A percentile compares a stretch with the other conserved stretches of the same genome.
phyloP scores from a whole-genome alignment of 306 rosid genomes.

The Rosa persica region DNA sequence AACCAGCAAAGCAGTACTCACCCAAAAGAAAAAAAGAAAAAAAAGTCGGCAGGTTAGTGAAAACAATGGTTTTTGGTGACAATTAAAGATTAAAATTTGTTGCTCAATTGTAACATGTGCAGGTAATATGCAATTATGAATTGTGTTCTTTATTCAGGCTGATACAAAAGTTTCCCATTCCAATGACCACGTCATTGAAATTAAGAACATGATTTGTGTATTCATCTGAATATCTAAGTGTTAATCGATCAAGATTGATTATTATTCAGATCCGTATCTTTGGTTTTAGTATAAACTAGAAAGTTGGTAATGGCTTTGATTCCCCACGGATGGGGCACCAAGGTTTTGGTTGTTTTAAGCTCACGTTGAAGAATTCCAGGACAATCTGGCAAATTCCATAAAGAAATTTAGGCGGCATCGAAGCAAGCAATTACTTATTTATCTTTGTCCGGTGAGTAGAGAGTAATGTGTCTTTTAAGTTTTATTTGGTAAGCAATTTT shows the following conservation, averaged over 20 bases:
- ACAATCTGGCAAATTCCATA: conserved; percentile 30
- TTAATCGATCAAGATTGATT: conserved; percentile 7
- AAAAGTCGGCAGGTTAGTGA: too few species aligned
- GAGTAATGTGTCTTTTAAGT: not conserved
- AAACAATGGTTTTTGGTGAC: not conserved
- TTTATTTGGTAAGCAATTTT: not conserved
- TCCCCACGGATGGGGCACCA: conserved; percentile 27
- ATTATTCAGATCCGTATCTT: conserved; percentile 19
- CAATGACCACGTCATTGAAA: conserved; percentile 2
- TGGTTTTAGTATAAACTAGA: not conserved
- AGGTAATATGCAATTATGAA: not conserved
- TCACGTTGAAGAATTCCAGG: conserved; percentile 4
- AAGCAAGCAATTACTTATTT: conserved; percentile 11
- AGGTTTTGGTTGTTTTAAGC: not conserved
- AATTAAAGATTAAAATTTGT: not conserved
- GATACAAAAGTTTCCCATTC: not conserved
- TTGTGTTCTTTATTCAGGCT: not conserved
- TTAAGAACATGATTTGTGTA: conserved; percentile 1
- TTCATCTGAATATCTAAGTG: not conserved
- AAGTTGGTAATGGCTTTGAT: not conserved
- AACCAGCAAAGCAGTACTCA: not conserved
- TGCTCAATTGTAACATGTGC: conserved; percentile 23
- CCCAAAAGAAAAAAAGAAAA: not conserved
- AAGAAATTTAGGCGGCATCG: conserved; percentile 9
- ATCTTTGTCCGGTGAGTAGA: not conserved